Conservation (phyloP, 78 protist species). For the Pelomyxa schiedti region DNA sequence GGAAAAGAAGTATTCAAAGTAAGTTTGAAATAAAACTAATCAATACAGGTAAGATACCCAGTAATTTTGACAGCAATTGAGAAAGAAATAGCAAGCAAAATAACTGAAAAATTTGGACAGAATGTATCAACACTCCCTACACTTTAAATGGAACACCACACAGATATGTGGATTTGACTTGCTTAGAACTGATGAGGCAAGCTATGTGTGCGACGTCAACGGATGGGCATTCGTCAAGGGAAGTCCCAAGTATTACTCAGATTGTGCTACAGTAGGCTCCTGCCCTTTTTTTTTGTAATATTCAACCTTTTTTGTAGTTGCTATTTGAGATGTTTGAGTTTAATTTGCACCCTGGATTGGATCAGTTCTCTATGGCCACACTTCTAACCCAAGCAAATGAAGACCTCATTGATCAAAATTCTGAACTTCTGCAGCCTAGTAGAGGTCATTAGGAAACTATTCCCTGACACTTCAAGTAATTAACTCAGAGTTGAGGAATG, state of each 20-base stretch:
- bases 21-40: no score
- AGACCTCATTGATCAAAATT: not conserved
- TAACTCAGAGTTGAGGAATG: conserved; percentile 22
- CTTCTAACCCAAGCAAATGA: not conserved
- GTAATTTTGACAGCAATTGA: no score
- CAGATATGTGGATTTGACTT: conserved; percentile 93
- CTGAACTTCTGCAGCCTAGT: not conserved
- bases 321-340: conserved; percentile 5
- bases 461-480: not conserved
- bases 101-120: conserved; percentile 60
- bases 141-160: no score
- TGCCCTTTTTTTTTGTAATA: no score
- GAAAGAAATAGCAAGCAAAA: conserved; percentile 23
- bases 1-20: conserved; percentile 86
- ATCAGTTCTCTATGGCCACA: not conserved
- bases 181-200: conserved; percentile 54
- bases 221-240: conserved; percentile 91
- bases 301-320: no score
- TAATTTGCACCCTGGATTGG: not conserved
- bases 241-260: conserved; percentile 17
- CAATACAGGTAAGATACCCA: no score
- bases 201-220: conserved; percentile 91
- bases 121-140: no score
- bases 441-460: not conserved
- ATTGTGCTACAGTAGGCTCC: no score